Percentiles rank a stretch among this genome's conserved stretches.
Evolutionary conservation across 352 stramenopile species (phyloP).

Genomic region (Phytophthora lateralis): DNA sequence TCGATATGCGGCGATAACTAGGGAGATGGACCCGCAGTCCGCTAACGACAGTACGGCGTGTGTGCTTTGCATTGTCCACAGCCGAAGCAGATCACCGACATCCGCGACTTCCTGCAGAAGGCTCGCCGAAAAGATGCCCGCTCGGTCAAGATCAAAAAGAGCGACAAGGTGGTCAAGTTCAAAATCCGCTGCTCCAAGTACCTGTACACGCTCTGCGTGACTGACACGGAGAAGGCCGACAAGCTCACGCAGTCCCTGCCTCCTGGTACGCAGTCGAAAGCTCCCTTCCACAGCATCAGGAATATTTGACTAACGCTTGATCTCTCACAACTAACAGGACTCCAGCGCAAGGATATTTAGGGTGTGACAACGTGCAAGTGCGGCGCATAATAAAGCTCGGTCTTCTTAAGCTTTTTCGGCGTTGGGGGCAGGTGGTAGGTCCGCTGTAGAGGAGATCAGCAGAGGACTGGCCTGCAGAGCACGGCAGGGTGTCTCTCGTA

Average conservation of each 20-base stretch:
- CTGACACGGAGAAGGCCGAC: conserved; percentile 98
- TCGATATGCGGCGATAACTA: conserved; percentile 1
- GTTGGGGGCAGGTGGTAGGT: conserved; percentile 34
- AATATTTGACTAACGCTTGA: conserved; percentile 2
- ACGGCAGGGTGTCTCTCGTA: conserved; percentile 33
- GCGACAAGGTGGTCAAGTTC: conserved; percentile 98
- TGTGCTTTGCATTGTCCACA: conserved; percentile 29
- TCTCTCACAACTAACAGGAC: conserved; percentile 49
- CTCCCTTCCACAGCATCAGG: not conserved
- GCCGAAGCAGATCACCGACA: conserved; percentile 99
- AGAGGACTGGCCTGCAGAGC: conserved; percentile 25
- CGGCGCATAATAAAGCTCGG: conserved; percentile 79
- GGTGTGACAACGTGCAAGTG: conserved; percentile 49
- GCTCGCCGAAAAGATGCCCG: conserved; percentile 97
- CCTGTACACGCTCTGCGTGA: conserved; percentile 99
- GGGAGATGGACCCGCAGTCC: not conserved
- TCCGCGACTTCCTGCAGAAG: conserved; percentile 99
- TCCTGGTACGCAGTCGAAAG: conserved; percentile 73
- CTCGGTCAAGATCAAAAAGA: conserved; percentile 99
- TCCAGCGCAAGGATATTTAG: conserved; percentile 94
- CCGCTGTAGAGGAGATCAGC: conserved; percentile 28
- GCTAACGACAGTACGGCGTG: conserved; percentile 11
- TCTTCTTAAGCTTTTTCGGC: conserved; percentile 69
- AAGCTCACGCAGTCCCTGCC: conserved; percentile 99
- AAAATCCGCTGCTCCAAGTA: conserved; percentile 99